Conservation (phyloP, 2,329 filamentous ascomycete genomes). For the Fusarium tanahbumbuense region DNA sequence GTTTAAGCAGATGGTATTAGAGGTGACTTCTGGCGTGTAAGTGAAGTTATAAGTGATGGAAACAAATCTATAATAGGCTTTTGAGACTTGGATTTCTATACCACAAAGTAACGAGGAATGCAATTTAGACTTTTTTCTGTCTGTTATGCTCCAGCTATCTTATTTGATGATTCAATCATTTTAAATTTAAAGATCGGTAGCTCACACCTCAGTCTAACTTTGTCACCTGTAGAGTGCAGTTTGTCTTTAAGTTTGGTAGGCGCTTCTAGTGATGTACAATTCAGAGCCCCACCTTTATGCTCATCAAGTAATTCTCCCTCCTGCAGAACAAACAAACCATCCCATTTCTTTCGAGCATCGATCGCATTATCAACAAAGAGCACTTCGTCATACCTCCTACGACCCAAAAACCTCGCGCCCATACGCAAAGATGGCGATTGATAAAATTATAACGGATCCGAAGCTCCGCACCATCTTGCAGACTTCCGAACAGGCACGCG, state of each 20-base stretch:
- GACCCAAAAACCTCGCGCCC: neutral
- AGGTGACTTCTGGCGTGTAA: neutral
- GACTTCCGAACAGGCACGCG: constrained; percentile 77
- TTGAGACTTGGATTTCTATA: neutral
- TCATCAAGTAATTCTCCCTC: neutral
- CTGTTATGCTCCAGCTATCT: neutral
- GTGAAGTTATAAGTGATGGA: neutral
- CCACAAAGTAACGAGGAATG: neutral
- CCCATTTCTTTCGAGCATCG: constrained; percentile 1
- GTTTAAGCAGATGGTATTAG: neutral
- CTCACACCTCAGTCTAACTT: neutral
- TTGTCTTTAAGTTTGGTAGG: neutral
- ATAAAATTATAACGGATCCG: constrained; percentile 56
- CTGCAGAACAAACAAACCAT: constrained; percentile 21
- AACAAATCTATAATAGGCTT: neutral
- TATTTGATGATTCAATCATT: neutral
- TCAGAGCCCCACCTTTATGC: constrained; percentile 6
- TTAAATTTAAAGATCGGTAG: neutral
- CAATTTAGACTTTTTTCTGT: neutral
- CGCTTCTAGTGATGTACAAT: neutral
- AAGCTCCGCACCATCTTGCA: constrained; percentile 75
- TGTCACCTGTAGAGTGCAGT: neutral
- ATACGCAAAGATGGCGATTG: constrained; percentile 52
- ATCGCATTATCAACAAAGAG: neutral
- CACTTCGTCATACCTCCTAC: neutral